These are phyloP conservation scores for Diversispora epigaea DNA, from an alignment of 192 early-diverging fungal genomes.

Conservation along the genomic window DNA sequence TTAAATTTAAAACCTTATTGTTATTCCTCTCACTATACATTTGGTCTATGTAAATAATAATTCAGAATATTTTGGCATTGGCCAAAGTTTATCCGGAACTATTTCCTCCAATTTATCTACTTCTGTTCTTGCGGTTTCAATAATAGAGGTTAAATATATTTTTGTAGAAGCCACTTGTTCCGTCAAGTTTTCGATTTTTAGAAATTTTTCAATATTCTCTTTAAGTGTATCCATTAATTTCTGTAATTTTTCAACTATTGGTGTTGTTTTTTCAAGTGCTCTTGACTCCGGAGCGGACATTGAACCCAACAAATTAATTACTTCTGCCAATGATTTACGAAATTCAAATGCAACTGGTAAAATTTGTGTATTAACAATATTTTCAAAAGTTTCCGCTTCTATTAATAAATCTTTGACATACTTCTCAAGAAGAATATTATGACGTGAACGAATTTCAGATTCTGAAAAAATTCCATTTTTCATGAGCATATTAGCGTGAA, in stretches of 20 bases:
- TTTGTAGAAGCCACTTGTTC: slow-evolving; percentile 66
- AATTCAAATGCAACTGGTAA: slow-evolving; percentile 86
- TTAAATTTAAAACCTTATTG: too few species aligned
- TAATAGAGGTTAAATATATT: slow-evolving; percentile 60
- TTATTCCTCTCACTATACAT: too few species aligned
- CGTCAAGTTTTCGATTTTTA: slow-evolving; percentile 56
- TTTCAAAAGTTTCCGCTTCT: slow-evolving; percentile 86
- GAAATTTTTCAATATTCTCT: slow-evolving; percentile 56
- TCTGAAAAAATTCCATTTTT: slow-evolving; percentile 81
- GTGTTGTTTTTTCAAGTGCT: slow-evolving; percentile 67
- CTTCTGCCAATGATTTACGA: slow-evolving; percentile 85
- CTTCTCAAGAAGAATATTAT: slow-evolving; percentile 95
- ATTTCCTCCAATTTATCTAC: slow-evolving; percentile 80
- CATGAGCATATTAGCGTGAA: slow-evolving; percentile 76
- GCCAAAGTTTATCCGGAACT: slow-evolving; percentile 92
- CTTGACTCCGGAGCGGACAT: slow-evolving; percentile 67
- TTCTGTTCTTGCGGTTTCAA: slow-evolving; percentile 67
- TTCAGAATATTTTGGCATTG: slow-evolving; percentile 96
- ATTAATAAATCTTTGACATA: slow-evolving; percentile 96
- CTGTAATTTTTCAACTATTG: slow-evolving; percentile 59
- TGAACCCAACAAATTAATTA: slow-evolving; percentile 65
- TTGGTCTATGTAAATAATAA: slow-evolving; percentile 62
- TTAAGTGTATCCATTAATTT: slow-evolving; percentile 54
- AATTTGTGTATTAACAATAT: slow-evolving; percentile 80
- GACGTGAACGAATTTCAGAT: slow-evolving; percentile 86